phyloP scores from a whole-genome alignment of 768 basidiomycete genomes.

The Phaeotremella skinneri region DNA sequence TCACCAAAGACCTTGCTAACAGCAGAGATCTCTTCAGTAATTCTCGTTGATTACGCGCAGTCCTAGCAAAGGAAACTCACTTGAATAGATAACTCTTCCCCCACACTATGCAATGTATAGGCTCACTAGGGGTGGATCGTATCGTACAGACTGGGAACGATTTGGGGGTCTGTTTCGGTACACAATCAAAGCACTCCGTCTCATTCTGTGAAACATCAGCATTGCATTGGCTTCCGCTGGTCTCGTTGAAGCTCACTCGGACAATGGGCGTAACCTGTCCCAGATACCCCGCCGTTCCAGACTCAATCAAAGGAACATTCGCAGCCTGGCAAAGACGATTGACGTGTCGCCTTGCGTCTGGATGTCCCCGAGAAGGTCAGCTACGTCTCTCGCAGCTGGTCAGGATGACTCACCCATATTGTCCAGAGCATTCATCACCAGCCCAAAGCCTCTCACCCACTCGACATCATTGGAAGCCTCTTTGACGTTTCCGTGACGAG shows the following conservation, averaged over 20 bases:
- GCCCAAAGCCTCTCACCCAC: constrained; percentile 87
- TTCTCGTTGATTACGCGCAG: neutral
- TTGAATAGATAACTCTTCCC: constrained; percentile 93
- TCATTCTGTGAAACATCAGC: constrained; percentile 59
- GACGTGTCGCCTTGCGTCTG: constrained; percentile 90
- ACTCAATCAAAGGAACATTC: constrained; percentile 84
- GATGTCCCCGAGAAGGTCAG: neutral
- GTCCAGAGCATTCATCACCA: constrained; percentile 93
- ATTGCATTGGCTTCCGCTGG: constrained; percentile 3
- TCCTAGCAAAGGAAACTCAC: constrained; percentile 56
- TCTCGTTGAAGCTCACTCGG: constrained; percentile 59
- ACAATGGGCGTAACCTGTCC: constrained; percentile 94
- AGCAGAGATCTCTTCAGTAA: constrained; percentile 14
- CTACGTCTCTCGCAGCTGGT: neutral
- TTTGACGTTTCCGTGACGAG: constrained; percentile 94
- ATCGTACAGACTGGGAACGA: constrained; percentile 98
- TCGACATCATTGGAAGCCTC: constrained; percentile 81
- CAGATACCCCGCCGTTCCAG: constrained; percentile 92
- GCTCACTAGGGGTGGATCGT: constrained; percentile 90
- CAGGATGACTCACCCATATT: constrained; percentile 69
- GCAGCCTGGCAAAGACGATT: constrained; percentile 98
- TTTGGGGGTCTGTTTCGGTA: constrained; percentile 88
- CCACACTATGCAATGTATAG: constrained; percentile 99
- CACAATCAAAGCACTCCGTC: constrained; percentile 94
- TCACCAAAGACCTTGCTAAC: constrained; percentile 88